Evolutionary conservation across 768 basidiomycete genomes (phyloP).

Genomic region (Kwoniella heveanensis): DNA sequence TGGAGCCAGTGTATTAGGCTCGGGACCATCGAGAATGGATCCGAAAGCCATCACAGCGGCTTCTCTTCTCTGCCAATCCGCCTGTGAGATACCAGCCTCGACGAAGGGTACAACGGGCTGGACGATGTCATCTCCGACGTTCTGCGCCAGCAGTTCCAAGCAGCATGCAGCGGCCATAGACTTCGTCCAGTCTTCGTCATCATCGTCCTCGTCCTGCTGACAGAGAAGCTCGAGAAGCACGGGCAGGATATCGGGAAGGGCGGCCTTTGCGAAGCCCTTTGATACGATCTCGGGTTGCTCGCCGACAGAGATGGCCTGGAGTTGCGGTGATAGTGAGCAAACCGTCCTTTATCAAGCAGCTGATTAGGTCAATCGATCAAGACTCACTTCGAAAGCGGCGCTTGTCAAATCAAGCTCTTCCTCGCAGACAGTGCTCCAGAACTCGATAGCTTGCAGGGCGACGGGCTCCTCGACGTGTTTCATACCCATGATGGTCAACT

Average conservation of each 20-base stretch:
- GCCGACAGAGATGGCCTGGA: conserved; percentile 90
- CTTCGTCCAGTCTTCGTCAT: conserved; percentile 98
- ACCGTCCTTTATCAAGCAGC: no score
- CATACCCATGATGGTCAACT: conserved; percentile 98
- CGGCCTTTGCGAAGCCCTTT: conserved; percentile 89
- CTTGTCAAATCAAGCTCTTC: conserved; percentile 90
- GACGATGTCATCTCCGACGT: conserved; percentile 87
- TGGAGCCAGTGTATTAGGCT: conserved; percentile 79
- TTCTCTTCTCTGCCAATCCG: conserved; percentile 93
- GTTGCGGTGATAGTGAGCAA: no score
- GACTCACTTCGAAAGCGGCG: conserved; percentile 82
- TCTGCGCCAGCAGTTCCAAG: conserved; percentile 80
- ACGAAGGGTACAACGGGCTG: conserved; percentile 95
- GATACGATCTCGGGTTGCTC: conserved; percentile 73
- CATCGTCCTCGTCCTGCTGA: conserved; percentile 92
- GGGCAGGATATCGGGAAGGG: conserved; percentile 90
- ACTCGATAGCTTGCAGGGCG: conserved; percentile 94
- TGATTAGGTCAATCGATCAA: no score
- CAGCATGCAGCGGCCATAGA: conserved; percentile 96
- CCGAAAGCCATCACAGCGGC: conserved; percentile 99
- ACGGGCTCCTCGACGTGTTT: conserved; percentile 87
- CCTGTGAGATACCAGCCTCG: conserved; percentile 86
- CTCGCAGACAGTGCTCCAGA: conserved; percentile 99
- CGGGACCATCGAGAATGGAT: conserved; percentile 94
- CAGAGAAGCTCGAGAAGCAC: conserved; percentile 85